These are phyloP conservation scores for Aaosphaeria arxii DNA, from an alignment of 2,329 filamentous ascomycete species.

Conservation along the genomic window DNA sequence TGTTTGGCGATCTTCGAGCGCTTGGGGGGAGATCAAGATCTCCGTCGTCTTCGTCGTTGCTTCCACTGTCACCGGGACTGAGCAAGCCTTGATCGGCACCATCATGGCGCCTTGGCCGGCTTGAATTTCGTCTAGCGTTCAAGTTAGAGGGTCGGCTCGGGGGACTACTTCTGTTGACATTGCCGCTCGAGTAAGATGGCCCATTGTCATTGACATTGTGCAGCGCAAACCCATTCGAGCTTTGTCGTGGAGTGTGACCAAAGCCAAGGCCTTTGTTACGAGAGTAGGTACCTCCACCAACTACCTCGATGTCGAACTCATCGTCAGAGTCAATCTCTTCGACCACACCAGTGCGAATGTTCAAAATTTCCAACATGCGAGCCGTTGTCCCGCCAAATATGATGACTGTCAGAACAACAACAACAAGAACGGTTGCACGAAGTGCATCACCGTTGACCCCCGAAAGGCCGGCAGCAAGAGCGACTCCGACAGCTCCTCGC, in stretches of 20 bases:
- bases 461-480: conserved; percentile 81
- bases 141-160: conserved; percentile 39
- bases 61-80: conserved; percentile 45
- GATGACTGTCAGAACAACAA: conserved; percentile 96
- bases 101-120: conserved; percentile 46
- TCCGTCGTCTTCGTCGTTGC: conserved; percentile 50
- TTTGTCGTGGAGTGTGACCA: conserved; percentile 68
- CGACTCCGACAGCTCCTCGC: conserved; percentile 92
- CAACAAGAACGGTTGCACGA: conserved; percentile 92
- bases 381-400: conserved; percentile 98
- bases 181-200: conserved; percentile 59
- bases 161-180: conserved; percentile 50
- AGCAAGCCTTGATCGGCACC: conserved; percentile 56
- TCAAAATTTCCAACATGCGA: conserved; percentile 93
- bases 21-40: conserved; percentile 62
- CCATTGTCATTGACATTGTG: conserved; percentile 50
- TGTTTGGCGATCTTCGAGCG: conserved; percentile 46
- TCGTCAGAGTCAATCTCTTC: conserved; percentile 98
- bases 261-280: conserved; percentile 76
- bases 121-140: conserved; percentile 52
- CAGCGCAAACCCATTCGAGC: conserved; percentile 53
- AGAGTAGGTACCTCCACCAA: conserved; percentile 68
- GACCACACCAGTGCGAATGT: conserved; percentile 93
- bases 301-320: conserved; percentile 89
- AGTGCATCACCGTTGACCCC: conserved; percentile 80